phyloP scores from a whole-genome alignment of 2,329 filamentous ascomycete genomes.

The Talaromyces sp. region DNA sequence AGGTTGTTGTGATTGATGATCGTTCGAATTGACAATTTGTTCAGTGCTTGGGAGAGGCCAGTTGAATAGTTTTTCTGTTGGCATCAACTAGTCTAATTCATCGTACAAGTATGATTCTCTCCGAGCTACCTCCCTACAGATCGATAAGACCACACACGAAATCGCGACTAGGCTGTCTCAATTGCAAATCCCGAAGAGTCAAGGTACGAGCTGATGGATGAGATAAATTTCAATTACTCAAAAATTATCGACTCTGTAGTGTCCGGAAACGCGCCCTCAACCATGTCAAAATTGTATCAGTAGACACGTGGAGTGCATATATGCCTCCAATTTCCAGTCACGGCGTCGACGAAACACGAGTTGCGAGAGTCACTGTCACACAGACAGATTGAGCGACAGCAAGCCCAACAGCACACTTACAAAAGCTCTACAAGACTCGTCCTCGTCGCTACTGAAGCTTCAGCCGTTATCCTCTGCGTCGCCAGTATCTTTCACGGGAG shows the following conservation, averaged over 20 bases:
- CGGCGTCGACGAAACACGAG: too few species aligned
- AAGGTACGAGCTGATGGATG: constrained; percentile 36
- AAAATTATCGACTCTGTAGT: background rate
- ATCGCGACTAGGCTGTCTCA: constrained; percentile 40
- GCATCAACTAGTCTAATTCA: too few species aligned
- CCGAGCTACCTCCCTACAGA: background rate
- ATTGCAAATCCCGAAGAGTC: constrained; percentile 45
- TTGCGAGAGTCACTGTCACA: background rate
- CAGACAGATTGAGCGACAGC: background rate
- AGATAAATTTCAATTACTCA: constrained; percentile 20
- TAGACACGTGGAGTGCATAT: background rate
- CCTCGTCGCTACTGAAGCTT: background rate
- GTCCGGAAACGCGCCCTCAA: background rate
- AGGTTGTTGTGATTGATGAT: too few species aligned
- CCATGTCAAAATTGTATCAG: background rate
- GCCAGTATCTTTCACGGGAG: constrained; percentile 34
- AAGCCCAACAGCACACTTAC: background rate
- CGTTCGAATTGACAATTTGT: too few species aligned
- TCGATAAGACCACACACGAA: constrained; percentile 33
- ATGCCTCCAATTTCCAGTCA: background rate
- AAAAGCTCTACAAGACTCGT: background rate
- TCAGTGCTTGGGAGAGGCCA: too few species aligned
- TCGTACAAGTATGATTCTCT: background rate
- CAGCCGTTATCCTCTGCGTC: background rate
- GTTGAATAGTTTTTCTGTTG: too few species aligned